Conservation (phyloP, 176 grass and related monocot species). For the Eremochloa ophiuroides region DNA sequence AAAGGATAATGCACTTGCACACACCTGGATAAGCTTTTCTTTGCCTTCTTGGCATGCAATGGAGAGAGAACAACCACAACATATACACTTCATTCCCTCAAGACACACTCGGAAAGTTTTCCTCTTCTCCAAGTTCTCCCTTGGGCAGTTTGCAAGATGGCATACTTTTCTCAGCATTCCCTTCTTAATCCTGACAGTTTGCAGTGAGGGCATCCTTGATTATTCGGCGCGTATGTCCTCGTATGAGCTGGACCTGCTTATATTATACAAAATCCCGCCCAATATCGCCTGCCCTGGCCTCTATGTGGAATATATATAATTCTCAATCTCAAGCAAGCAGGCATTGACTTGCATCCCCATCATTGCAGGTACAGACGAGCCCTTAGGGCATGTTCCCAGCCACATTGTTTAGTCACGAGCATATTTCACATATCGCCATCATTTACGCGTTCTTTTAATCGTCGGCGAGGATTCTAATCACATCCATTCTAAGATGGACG, state of each 20-base stretch:
- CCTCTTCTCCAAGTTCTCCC: neutral
- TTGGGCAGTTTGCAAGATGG: neutral
- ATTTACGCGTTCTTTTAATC: slow-evolving; percentile 25
- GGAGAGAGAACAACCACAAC: neutral
- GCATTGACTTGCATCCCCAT: slow-evolving; percentile 52
- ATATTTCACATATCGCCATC: too few relatives aligned
- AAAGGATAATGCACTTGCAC: slow-evolving; percentile 5
- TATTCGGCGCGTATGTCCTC: too few relatives aligned
- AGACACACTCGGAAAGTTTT: too few relatives aligned
- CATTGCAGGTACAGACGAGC: slow-evolving; percentile 42
- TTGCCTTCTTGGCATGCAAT: neutral
- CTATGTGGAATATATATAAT: slow-evolving; percentile 10
- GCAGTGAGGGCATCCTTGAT: slow-evolving; percentile 22
- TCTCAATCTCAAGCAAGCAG: slow-evolving; percentile 22
- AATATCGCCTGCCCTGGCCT: slow-evolving; percentile 26
- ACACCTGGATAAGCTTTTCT: slow-evolving; percentile 27
- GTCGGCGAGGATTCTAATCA: neutral
- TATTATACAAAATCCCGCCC: neutral
- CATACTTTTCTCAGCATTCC: neutral
- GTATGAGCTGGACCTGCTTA: slow-evolving; percentile 44
- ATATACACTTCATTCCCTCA: too few relatives aligned
- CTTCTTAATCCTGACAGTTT: slow-evolving; percentile 41
- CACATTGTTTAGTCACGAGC: too few relatives aligned
- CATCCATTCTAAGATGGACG: neutral
- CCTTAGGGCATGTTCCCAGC: slow-evolving; percentile 35